Conservation (phyloP, 371 early-diverging fungal genomes). For the Capillidium heterosporum region DNA sequence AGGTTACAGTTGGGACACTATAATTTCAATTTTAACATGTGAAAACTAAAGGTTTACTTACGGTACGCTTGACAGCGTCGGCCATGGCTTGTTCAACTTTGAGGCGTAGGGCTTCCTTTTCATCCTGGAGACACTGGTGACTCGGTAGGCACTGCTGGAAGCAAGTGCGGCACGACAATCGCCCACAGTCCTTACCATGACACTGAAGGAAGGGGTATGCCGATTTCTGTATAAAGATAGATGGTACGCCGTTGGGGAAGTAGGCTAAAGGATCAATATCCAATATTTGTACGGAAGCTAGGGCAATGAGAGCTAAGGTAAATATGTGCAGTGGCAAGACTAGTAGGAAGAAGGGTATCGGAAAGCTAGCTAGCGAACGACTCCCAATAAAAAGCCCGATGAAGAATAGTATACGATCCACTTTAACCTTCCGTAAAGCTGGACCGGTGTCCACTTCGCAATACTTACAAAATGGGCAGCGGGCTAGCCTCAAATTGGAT, state of each 20-base stretch:
- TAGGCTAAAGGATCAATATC: background rate
- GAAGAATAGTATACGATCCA: background rate
- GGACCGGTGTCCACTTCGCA: slow-evolving; percentile 22
- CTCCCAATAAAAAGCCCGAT: background rate
- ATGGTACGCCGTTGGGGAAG: background rate
- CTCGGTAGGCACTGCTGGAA: slow-evolving; percentile 19
- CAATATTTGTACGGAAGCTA: background rate
- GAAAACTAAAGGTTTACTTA: slow-evolving; percentile 11
- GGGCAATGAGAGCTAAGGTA: background rate
- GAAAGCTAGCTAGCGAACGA: no score
- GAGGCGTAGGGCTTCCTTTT: slow-evolving; percentile 30
- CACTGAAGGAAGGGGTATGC: slow-evolving; percentile 19
- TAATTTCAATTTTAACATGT: background rate
- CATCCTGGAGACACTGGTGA: slow-evolving; percentile 33
- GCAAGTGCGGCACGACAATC: slow-evolving; percentile 27
- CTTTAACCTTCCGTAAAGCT: slow-evolving; percentile 8
- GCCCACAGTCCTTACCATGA: slow-evolving; percentile 21
- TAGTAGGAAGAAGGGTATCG: background rate
- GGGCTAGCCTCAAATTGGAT: slow-evolving; percentile 13
- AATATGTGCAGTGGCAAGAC: no score
- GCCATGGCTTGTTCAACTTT: slow-evolving; percentile 48
- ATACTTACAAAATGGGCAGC: slow-evolving; percentile 30
- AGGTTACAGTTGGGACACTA: slow-evolving; percentile 40
- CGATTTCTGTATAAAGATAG: background rate
- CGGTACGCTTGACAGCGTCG: slow-evolving; percentile 43